Evolutionary conservation across 2,329 filamentous ascomycete species (phyloP), one percentile per base, ranked within the genome.

Genomic region (Boeremia lycopersici): DNA sequence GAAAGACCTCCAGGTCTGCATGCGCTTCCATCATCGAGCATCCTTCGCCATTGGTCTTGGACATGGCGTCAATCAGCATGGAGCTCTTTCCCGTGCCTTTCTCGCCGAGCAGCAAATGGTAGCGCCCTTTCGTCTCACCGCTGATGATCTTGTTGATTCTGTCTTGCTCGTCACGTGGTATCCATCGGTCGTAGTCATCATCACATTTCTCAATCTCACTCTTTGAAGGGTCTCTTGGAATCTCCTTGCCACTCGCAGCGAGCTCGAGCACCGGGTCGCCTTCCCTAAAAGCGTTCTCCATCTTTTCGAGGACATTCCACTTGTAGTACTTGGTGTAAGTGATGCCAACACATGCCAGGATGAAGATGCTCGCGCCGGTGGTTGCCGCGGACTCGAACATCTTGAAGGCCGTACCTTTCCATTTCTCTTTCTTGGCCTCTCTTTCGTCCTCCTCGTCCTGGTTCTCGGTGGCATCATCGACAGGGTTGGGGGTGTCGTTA

Each of bases 21-120:
- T 99, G 95, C 1, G 93, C 93, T 76, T 99, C 95, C 68, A 98
- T 90, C 91, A 99, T 96, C 63, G 93, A 89, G 39, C 93, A 88
- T 19, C 91, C 91, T 57, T 95, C 89, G 4, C 92, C 95, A 59
- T 96, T 85, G 51, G 93, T 88, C 74, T 96, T 96, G 48, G 88
- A 87, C 93, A 99, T 99, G 8, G 91, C 91, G 72, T 98, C 91
- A 17, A 99, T 82, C 67, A 99, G 79, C 95, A 99, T 98, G 63
- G 90, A 96, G 56, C 90, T 96, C 79, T 99, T 99, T 6, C 95
- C 95, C 0, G 91, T 96, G 5, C 95, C 95, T 77, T 99, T 98
- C 71, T 98, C 95, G 39, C 95, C 95, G 41, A 98, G 86, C 2
- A 99, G 80, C 2, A 99, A 82, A 74, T 95, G 90, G 70, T 99